phyloP scores from a whole-genome alignment of 495 filamentous ascomycete genomes.

The Umbilicaria muhlenbergii region DNA sequence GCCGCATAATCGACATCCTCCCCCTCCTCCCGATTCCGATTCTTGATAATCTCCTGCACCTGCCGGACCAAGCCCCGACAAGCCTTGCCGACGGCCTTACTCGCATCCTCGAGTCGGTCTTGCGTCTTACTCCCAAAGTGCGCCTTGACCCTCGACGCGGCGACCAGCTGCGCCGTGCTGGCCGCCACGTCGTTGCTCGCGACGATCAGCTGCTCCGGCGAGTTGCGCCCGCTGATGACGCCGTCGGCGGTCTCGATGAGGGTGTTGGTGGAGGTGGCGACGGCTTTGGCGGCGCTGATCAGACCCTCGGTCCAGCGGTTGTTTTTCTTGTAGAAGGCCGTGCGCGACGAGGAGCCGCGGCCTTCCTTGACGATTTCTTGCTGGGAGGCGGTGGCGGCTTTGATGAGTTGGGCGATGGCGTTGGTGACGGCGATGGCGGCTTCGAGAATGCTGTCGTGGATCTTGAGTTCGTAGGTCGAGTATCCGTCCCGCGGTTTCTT shows the following conservation, averaged over 20 bases:
- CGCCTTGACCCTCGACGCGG: slow-evolving; percentile 90
- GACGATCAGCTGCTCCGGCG: slow-evolving; percentile 91
- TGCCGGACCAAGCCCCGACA: slow-evolving; percentile 80
- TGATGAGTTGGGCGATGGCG: slow-evolving; percentile 89
- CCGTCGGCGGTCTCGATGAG: slow-evolving; percentile 96
- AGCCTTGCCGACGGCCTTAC: slow-evolving; percentile 80
- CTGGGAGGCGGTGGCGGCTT: slow-evolving; percentile 85
- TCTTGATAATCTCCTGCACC: slow-evolving; percentile 84
- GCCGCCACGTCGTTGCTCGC: slow-evolving; percentile 94
- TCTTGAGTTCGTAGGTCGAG: slow-evolving; percentile 89
- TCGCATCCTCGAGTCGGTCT: slow-evolving; percentile 76
- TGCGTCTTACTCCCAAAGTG: slow-evolving; percentile 95
- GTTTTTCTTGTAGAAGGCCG: slow-evolving; percentile 99
- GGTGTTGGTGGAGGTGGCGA: slow-evolving; percentile 79
- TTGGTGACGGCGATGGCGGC: slow-evolving; percentile 93
- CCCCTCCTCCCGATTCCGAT: slow-evolving; percentile 59
- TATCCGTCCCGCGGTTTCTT: slow-evolving; percentile 89
- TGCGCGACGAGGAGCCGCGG: slow-evolving; percentile 68
- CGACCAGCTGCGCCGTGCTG: slow-evolving; percentile 89
- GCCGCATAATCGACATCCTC: slow-evolving; percentile 80
- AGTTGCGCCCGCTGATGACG: slow-evolving; percentile 80
- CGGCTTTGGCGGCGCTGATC: slow-evolving; percentile 92
- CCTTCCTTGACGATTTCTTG: slow-evolving; percentile 97
- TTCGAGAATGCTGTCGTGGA: slow-evolving; percentile 88
- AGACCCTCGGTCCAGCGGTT: slow-evolving; percentile 95